Conservation (phyloP, 352 stramenopile genomes). For the Pythium myriotylum region DNA sequence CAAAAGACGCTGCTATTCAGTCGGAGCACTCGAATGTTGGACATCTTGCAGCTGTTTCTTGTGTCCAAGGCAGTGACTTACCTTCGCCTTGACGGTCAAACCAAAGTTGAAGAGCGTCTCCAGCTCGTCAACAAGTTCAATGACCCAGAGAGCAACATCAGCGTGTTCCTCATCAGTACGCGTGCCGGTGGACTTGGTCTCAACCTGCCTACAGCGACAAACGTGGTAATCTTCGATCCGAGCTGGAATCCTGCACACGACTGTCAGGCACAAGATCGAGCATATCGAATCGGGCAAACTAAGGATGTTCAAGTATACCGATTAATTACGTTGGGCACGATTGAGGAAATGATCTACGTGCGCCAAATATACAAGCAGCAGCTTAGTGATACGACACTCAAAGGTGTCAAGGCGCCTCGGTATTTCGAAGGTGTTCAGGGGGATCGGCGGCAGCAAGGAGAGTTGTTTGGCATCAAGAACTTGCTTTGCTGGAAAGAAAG, state of each 20-base stretch:
- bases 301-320: slow-evolving; percentile 87
- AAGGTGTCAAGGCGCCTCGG: slow-evolving; percentile 60
- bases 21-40: slow-evolving; percentile 78
- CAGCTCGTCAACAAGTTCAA: slow-evolving; percentile 82
- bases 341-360: slow-evolving; percentile 91
- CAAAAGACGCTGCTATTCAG: slow-evolving; percentile 80
- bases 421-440: slow-evolving; percentile 86
- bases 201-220: slow-evolving; percentile 78
- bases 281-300: slow-evolving; percentile 86
- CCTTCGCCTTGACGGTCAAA: slow-evolving; percentile 67
- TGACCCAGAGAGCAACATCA: slow-evolving; percentile 46
- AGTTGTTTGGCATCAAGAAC: slow-evolving; percentile 81
- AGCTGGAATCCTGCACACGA: slow-evolving; percentile 89
- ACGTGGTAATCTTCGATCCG: slow-evolving; percentile 88
- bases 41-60: slow-evolving; percentile 80
- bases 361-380: slow-evolving; percentile 89
- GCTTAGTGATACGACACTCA: slow-evolving; percentile 79
- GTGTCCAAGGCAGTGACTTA: slow-evolving; percentile 68
- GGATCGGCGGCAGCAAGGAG: slow-evolving; percentile 67
- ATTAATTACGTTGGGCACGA: slow-evolving; percentile 81
- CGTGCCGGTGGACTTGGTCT: slow-evolving; percentile 74
- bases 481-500: slow-evolving; percentile 75
- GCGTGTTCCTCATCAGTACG: slow-evolving; percentile 82
- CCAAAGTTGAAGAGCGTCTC: slow-evolving; percentile 72
- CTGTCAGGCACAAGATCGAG: slow-evolving; percentile 80